phyloP scores from a whole-genome alignment of 225 moss, liverwort and hornwort species.

The Sphagnum contortum region DNA sequence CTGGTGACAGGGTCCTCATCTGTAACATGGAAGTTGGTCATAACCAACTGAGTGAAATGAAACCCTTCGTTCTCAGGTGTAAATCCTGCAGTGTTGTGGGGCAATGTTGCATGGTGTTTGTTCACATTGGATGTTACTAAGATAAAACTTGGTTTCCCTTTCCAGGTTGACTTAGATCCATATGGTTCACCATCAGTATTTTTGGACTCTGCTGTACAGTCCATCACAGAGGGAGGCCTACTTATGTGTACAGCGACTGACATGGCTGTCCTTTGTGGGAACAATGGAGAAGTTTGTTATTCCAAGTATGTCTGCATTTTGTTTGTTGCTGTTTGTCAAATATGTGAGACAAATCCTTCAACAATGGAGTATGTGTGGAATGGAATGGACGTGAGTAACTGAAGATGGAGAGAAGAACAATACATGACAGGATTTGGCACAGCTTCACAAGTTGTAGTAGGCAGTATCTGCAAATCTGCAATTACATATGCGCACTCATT shows the following conservation, averaged over 20 bases:
- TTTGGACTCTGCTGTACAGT: conserved; percentile 95
- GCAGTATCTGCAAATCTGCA: too few species aligned
- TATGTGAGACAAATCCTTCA: neutral
- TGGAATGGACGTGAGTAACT: neutral
- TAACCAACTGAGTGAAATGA: too few species aligned
- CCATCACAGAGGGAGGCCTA: conserved; percentile 81
- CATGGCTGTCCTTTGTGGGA: conserved; percentile 99
- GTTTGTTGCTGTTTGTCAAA: neutral
- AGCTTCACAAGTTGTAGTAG: too few species aligned
- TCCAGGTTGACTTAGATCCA: conserved; percentile 93
- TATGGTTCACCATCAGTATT: conserved; percentile 97
- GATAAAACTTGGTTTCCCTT: neutral
- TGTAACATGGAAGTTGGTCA: too few species aligned
- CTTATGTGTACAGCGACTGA: conserved; percentile 93
- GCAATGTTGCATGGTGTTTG: too few species aligned
- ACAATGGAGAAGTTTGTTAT: conserved; percentile 98
- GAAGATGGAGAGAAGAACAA: neutral
- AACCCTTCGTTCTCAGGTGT: too few species aligned
- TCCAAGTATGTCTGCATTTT: conserved; percentile 51
- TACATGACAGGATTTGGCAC: too few species aligned
- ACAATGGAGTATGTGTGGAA: too few species aligned
- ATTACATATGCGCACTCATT: too few species aligned
- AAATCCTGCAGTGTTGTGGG: too few species aligned
- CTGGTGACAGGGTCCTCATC: too few species aligned
- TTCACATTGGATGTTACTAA: too few species aligned